Conservation (phyloP, 441 rosid genomes). For the Sinapis alba region DNA sequence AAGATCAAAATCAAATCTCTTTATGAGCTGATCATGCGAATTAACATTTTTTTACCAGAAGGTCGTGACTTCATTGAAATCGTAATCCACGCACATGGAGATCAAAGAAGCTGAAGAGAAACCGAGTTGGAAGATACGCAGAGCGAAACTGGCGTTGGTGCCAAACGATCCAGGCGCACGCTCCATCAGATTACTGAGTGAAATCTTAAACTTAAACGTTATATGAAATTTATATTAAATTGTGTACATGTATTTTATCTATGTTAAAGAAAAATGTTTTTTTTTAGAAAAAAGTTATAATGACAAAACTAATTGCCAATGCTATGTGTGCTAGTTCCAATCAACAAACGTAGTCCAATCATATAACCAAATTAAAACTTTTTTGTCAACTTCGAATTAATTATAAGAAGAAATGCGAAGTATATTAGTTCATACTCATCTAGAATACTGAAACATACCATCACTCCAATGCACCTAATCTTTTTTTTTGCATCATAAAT, state of each 20-base stretch:
- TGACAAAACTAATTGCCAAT: conserved; percentile 6
- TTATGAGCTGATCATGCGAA: not conserved
- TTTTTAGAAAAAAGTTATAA: not conserved
- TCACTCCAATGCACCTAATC: conserved; percentile 25
- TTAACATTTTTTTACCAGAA: conserved; percentile 52
- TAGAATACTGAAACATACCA: conserved; percentile 25
- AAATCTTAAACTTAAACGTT: conserved; percentile 6
- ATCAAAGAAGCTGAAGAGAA: conserved; percentile 64
- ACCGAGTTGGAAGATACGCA: conserved; percentile 63
- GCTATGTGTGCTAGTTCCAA: conserved; percentile 2
- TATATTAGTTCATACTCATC: not conserved
- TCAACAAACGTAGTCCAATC: not conserved
- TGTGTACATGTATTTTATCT: not conserved
- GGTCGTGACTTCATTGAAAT: conserved; percentile 60
- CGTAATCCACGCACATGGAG: conserved; percentile 62
- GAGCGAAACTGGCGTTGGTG: conserved; percentile 72
- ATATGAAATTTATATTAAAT: not conserved
- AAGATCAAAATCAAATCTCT: not conserved
- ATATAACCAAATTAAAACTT: not conserved
- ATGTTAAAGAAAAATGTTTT: not conserved
- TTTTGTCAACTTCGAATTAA: conserved; percentile 4
- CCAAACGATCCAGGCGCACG: conserved; percentile 67
- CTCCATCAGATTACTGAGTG: conserved; percentile 36
- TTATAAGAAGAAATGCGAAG: not conserved
- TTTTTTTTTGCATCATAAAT: not conserved